Evolutionary conservation across 2,329 filamentous ascomycete genomes (phyloP), one percentile per base, ranked within the genome.

Genomic region (Lecanicillium sp.): DNA sequence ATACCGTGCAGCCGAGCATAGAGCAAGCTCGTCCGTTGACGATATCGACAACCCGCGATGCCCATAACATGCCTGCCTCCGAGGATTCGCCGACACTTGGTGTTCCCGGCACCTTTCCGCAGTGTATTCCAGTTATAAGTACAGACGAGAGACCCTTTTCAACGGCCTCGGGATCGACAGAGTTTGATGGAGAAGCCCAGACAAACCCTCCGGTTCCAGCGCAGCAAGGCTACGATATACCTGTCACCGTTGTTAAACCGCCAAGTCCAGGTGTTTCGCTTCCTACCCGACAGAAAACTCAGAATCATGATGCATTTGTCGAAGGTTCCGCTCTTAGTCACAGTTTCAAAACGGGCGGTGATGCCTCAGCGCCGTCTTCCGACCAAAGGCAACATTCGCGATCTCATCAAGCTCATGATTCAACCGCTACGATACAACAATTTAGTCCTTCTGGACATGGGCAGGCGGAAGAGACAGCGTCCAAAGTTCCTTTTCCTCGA

Each of bases 181-280:
- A 85, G 49, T 84, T 87, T 48, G 84, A 88, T 47, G 71, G 69
- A n/a, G 83, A 87, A 48, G 71, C 79, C 17, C 83, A 87, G 53
- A 75, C 71, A 2, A 74, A 79, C 33, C 61, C 71, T 2, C 62
- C 69, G 1, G 49, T 64, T 13, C 62, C 60, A 31, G 55, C 61
- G 17, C 46, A 54, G 10, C 37, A 51, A 17, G 49, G 49, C 10
- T 35, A 47, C 12, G 48, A 53, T 28, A 47, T 51, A 12, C 49
- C 51, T 33, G 49, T 50, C 33, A 50, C 49, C 15, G 46, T 53
- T 33, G 42, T 54, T 18, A 55, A 55, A 36, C 50, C 56, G 17
- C 50, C 54, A 4, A 57, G 51, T 36, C 53, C 58, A 6, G 56
- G 54, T 27, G 44, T 44, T 14, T 25, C 51, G 8, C 43, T 46